phyloP scores from a whole-genome alignment of 23 red algal species.

The Gracilaria gracilis region DNA sequence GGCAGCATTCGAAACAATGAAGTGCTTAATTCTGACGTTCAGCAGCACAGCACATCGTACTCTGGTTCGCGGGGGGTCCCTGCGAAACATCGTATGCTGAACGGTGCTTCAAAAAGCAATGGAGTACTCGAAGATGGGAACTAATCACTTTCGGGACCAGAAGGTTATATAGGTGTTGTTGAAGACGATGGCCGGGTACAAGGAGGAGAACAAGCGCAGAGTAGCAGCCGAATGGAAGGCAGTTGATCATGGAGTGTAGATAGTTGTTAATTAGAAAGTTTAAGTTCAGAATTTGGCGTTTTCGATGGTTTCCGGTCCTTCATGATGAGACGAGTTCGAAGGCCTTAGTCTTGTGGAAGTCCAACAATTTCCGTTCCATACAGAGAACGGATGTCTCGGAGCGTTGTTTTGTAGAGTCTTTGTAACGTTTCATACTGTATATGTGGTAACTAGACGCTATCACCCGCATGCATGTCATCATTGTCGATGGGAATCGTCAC shows the following conservation, averaged over 20 bases:
- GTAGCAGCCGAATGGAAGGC: too few relatives aligned
- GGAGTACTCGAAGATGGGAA: background rate
- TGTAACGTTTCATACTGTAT: background rate
- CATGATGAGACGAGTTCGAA: background rate
- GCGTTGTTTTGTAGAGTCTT: too few relatives aligned
- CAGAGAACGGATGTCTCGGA: background rate
- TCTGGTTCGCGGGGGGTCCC: background rate
- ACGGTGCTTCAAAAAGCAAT: conserved; percentile 25
- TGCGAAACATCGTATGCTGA: background rate
- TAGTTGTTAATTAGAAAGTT: background rate
- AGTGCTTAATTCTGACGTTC: background rate
- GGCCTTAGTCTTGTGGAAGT: background rate
- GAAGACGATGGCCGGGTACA: conserved; percentile 1
- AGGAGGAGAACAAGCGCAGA: conserved; percentile 20
- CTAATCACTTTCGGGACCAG: background rate
- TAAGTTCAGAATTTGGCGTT: background rate
- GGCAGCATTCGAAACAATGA: conserved; percentile 1
- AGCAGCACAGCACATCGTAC: background rate
- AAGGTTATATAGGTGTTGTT: background rate
- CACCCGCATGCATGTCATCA: too few relatives aligned
- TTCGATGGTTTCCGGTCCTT: too few relatives aligned
- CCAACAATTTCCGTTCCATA: background rate
- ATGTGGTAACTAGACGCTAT: too few relatives aligned
- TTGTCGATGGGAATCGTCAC: too few relatives aligned
- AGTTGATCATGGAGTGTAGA: background rate